A percentile compares a stretch with the other conserved stretches of the same genome.
Evolutionary conservation across 2,329 filamentous ascomycete genomes (phyloP).

Genomic region (Plenodomus tracheiphilus): DNA sequence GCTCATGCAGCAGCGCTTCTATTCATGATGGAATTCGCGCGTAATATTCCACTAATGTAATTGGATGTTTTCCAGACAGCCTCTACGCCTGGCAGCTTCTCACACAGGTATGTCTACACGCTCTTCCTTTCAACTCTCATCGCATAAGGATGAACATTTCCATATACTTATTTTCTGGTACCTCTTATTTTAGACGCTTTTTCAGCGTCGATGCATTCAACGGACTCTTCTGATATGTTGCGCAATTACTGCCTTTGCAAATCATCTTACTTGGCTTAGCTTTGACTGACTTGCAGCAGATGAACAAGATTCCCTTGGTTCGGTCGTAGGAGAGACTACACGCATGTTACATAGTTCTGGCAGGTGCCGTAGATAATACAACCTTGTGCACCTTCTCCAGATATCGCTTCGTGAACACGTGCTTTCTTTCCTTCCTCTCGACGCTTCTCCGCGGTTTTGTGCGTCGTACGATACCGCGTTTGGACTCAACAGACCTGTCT

Average conservation of each 20-base stretch:
- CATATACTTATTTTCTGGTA: constrained; percentile 65
- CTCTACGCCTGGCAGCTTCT: background rate
- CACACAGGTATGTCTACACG: constrained; percentile 32
- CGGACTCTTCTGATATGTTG: constrained; percentile 39
- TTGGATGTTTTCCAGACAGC: background rate
- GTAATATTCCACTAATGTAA: background rate
- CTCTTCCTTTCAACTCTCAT: background rate
- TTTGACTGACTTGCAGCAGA: constrained; percentile 13
- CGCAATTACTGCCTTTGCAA: constrained; percentile 4
- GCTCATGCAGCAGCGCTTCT: background rate
- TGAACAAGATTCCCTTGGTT: too few relatives aligned
- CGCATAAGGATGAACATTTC: constrained; percentile 22
- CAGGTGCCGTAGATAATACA: background rate
- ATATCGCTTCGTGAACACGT: background rate
- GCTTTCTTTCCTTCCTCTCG: background rate
- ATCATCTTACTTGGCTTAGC: constrained; percentile 1
- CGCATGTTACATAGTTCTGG: background rate
- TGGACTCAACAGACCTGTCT: background rate
- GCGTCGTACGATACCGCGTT: background rate
- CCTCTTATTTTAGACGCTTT: constrained; percentile 69
- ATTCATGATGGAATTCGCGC: background rate
- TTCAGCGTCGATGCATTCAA: constrained; percentile 41
- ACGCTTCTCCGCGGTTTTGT: background rate
- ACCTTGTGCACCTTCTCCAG: background rate
- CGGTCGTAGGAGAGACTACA: too few relatives aligned